These are phyloP conservation scores for Candolleomyces aberdarensis DNA, from an alignment of 768 basidiomycete species.

Conservation along the genomic window DNA sequence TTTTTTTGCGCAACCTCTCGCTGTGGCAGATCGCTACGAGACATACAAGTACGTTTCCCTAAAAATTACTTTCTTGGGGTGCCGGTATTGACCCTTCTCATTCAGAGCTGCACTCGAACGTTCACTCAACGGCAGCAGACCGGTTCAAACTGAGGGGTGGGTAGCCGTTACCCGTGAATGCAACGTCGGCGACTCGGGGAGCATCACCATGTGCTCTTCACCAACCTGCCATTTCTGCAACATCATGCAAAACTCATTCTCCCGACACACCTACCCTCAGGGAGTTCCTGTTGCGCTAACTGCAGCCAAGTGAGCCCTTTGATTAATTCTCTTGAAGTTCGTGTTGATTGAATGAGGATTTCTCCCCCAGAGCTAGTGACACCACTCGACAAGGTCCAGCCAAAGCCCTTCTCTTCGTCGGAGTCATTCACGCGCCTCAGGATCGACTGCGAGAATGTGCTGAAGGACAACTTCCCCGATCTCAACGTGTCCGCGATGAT, in stretches of 20 bases:
- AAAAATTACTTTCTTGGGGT: too few relatives aligned
- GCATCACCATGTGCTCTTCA: constrained; percentile 16
- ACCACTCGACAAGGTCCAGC: neutral
- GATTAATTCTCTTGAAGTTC: neutral
- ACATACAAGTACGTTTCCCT: constrained; percentile 8
- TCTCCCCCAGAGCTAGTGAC: neutral
- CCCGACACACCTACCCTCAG: neutral
- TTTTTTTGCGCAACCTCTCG: constrained; percentile 7
- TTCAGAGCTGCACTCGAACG: neutral
- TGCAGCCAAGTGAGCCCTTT: constrained; percentile 1
- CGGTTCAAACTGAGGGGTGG: constrained; percentile 13
- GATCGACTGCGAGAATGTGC: neutral
- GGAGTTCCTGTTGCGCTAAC: neutral
- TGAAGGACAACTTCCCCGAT: neutral
- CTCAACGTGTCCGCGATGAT: neutral
- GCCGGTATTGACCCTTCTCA: too few relatives aligned
- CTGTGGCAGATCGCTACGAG: constrained; percentile 4
- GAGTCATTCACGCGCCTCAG: constrained; percentile 2
- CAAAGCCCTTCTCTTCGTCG: constrained; percentile 11
- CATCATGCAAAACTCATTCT: constrained; percentile 9
- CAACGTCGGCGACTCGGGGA: constrained; percentile 20
- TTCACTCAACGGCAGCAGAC: neutral
- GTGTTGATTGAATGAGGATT: neutral
- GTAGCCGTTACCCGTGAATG: constrained; percentile 20
- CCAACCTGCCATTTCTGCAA: constrained; percentile 20